Conservation (phyloP, 768 basidiomycete genomes). For the Mrakia frigida region DNA sequence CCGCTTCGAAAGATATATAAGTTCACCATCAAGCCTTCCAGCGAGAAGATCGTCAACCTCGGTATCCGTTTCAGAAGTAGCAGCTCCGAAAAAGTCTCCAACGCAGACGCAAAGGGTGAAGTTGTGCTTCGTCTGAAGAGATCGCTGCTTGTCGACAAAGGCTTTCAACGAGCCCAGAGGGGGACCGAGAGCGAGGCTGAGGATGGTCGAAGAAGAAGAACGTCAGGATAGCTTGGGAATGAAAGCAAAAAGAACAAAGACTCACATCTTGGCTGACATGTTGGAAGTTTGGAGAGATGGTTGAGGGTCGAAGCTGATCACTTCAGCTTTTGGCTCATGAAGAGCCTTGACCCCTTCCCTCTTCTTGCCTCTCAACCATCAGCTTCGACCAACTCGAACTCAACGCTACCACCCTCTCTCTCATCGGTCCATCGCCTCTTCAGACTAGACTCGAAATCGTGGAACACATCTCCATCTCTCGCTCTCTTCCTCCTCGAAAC, state of each 20-base stretch:
- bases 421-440: no score
- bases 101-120: constrained; percentile 22
- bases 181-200: constrained; percentile 33
- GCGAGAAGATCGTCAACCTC: constrained; percentile 23
- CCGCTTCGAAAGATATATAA: no score
- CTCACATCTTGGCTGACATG: constrained; percentile 25
- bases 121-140: constrained; percentile 30
- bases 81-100: constrained; percentile 28
- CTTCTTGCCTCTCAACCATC: no score
- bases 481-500: no score
- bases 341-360: no score
- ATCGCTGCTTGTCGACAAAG: constrained; percentile 25
- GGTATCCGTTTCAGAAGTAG: constrained; percentile 7
- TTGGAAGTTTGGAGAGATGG: neutral
- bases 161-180: constrained; percentile 12
- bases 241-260: neutral
- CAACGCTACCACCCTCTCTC: no score
- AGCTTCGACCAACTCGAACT: no score
- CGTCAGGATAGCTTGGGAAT: neutral
- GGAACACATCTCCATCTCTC: no score
- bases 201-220: neutral
- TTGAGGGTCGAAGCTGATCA: neutral
- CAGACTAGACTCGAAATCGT: no score
- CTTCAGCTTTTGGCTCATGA: neutral
- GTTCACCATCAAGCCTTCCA: constrained; percentile 22